Evolutionary conservation across 768 basidiomycete species (phyloP), one percentile per base, ranked within the genome.

Genomic region (Chlorophyllum brunneum): DNA sequence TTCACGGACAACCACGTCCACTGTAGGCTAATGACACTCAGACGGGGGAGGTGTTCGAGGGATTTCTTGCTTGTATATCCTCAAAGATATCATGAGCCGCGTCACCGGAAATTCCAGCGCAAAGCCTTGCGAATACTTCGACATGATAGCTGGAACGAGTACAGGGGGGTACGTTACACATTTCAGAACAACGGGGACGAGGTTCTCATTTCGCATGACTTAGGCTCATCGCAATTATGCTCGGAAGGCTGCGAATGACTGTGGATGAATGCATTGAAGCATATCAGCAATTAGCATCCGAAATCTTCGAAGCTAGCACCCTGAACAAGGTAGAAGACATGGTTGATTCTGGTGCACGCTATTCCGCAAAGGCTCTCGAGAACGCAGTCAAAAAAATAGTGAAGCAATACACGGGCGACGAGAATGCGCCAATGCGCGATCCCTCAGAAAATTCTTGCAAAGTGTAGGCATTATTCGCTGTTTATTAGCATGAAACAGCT

Each of bases 11-110:
- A n/a, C n/a, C n/a, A n/a, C n/a, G n/a, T n/a, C n/a, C n/a, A n/a
- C n/a, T n/a, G n/a, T n/a, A n/a, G n/a, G n/a, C n/a, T n/a, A n/a
- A n/a, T n/a, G 27, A 5, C 10, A 42, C 37, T 10, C 23, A 69
- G 67, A 70, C 56, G 68, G 69, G 5, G 70, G 70, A 38, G 69
- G 69, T 9, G 67, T 72, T 4, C 61, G 68, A 27, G 68, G 69
- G 7, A 58, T 72, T 2, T 69, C 68, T 2, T 59, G 65, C 0
- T 58, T 70, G 2, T 58, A 63, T 48, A 63, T 68, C 20, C 54
- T 70, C 13, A 63, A 65, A 48, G 58, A 56, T 1, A 56, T 72
- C 40, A 67, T 70, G 69, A n/a, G 43, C 26, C n/a, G 66, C 31
- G 30, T 65, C 23, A 55, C 61, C 5, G 55, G 59, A 4, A 48